These are phyloP conservation scores for Xylaria sp. DNA, from an alignment of 2,329 filamentous ascomycete species.

Conservation along the genomic window DNA sequence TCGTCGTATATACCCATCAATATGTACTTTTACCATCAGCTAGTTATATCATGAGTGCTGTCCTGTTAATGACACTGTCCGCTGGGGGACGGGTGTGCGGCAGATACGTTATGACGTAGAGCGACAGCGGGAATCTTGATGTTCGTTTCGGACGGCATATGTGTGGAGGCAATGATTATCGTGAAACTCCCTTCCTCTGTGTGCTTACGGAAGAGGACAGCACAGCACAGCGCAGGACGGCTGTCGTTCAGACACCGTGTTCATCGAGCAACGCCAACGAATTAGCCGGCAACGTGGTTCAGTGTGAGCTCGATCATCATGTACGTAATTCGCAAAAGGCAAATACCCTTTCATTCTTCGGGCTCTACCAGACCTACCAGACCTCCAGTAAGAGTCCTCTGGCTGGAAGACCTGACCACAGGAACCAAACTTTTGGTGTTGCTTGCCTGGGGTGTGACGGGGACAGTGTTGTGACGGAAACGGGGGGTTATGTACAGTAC, in stretches of 20 bases:
- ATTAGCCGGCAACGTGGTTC: conserved; percentile 20
- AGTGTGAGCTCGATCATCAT: conserved; percentile 22
- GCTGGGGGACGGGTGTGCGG: not conserved
- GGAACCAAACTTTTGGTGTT: not conserved
- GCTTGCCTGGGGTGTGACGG: conserved; percentile 4
- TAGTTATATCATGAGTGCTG: not conserved
- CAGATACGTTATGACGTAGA: not conserved
- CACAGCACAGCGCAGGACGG: not conserved
- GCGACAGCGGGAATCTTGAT: not conserved
- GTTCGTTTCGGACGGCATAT: not conserved
- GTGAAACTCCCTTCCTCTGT: not conserved
- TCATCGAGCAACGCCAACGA: conserved; percentile 13
- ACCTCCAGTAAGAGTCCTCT: not conserved
- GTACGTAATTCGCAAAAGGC: conserved; percentile 26
- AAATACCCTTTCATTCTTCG: conserved; percentile 7
- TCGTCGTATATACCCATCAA: not conserved
- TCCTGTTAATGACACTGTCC: not conserved
- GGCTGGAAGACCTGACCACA: not conserved
- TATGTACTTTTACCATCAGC: not conserved
- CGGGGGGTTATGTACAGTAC: not conserved
- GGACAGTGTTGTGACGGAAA: conserved; percentile 11
- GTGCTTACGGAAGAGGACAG: not conserved
- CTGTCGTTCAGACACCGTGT: conserved; percentile 23
- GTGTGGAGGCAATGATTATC: not conserved
- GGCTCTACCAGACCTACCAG: not conserved